Evolutionary conservation across 2,329 filamentous ascomycete species (phyloP), one percentile per base, ranked within the genome.

Genomic region (Aspergillus sp.): DNA sequence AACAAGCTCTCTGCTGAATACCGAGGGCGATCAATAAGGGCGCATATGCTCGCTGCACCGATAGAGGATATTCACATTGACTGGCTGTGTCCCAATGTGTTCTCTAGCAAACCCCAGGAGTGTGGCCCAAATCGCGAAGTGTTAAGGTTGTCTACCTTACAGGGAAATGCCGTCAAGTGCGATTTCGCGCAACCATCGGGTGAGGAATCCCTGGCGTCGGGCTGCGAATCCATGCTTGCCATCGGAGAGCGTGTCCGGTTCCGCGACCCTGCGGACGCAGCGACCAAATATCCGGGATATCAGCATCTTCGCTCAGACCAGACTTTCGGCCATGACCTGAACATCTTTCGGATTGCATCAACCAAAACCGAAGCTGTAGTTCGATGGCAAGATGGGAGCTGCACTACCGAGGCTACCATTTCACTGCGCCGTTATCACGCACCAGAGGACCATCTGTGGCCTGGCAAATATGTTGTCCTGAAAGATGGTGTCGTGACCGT

Each of bases 341-440:
- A 88, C 62, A 79, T 86, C 3, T 86, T 83, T 65, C 78, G 81
- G 13, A 76, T 88, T 55, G 75, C 81, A 54, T 77, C 77, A 34
- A 83, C 81, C 11, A 76, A 75, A 22, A 84, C 84, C 2, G 73
- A 76, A n/a, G 81, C 82, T 13, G 81, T 76, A 1, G 82, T 88
- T 4, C 81, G 83, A 63, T 89, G 86, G 86, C 85, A 88, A 67
- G 84, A 88, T 68, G 77, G 83, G 17, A 80, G 79, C 8, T 74
- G 82, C 31, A 84, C 83, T 0, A 76, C 77, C 30, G 79, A 85
- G 46, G 56, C 71, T 13, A 80, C 81, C 47, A 79, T 77, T 8
- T 70, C 76, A 7, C 67, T 88, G 4, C 73, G 64, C 48, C 64
- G 34, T 28, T 68, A 68, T 62, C 50, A 54, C 19, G 59, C 64